These are phyloP conservation scores for Dactylis glomerata DNA, from an alignment of 176 grass and related monocot species.

Conservation along the genomic window DNA sequence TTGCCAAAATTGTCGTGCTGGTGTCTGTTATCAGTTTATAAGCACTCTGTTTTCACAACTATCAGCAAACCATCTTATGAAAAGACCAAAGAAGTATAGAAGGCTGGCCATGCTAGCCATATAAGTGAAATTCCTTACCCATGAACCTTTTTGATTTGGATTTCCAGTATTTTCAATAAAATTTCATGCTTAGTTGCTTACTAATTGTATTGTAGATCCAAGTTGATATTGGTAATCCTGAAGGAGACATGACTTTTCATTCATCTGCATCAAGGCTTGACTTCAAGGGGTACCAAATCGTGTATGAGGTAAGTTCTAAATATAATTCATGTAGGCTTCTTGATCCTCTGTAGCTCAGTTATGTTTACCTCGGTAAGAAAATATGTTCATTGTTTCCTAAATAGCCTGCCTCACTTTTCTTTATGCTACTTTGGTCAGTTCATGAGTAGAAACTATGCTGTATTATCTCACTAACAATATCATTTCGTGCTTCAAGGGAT, in stretches of 20 bases:
- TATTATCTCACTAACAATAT: not conserved
- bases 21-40: not conserved
- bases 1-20: not conserved
- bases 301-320: slow-evolving; percentile 62
- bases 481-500: slow-evolving; percentile 5
- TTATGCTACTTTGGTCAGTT: not conserved
- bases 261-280: slow-evolving; percentile 63
- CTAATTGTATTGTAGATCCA: slow-evolving; percentile 64
- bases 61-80: not conserved
- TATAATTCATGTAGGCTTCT: slow-evolving; percentile 28
- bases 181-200: slow-evolving; percentile 17
- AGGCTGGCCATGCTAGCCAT: not conserved
- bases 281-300: slow-evolving; percentile 77
- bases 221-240: slow-evolving; percentile 72
- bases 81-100: not conserved
- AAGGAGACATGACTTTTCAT: slow-evolving; percentile 63
- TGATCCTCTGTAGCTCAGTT: not conserved
- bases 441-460: not conserved
- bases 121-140: not conserved
- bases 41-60: not conserved
- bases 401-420: not conserved
- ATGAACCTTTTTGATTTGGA: not conserved
- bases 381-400: not conserved
- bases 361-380: slow-evolving; percentile 15
- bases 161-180: slow-evolving; percentile 1